A percentile compares a stretch with the other conserved stretches of the same genome.
Evolutionary conservation across 2,329 filamentous ascomycete species (phyloP).

Genomic region (Thermothelomyces thermophilus): DNA sequence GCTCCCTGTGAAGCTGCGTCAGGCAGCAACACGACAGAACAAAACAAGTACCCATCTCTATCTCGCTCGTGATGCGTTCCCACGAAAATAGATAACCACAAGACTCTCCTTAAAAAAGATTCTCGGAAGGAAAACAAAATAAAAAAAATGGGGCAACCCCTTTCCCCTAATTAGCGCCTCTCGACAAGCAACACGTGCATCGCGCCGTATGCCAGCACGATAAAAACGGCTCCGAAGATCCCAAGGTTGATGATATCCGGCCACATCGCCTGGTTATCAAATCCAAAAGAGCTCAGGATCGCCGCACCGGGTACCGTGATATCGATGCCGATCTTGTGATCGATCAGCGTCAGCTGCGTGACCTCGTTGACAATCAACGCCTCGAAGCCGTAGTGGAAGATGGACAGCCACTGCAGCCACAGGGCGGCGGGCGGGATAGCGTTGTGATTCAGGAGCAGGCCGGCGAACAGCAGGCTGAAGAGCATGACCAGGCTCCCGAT

Average conservation of each 20-base stretch:
- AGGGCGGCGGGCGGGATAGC: conserved; percentile 77
- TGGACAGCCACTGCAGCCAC: conserved; percentile 90
- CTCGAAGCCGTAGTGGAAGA: conserved; percentile 98
- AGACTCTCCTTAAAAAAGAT: background rate
- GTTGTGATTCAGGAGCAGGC: conserved; percentile 88
- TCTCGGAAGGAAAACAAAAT: too few relatives aligned
- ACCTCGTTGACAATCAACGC: conserved; percentile 97
- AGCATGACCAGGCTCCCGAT: conserved; percentile 96
- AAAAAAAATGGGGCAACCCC: too few relatives aligned
- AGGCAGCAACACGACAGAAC: too few relatives aligned
- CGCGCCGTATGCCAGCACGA: conserved; percentile 79
- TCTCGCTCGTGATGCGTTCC: too few relatives aligned
- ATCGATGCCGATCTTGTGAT: conserved; percentile 92
- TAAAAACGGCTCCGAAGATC: conserved; percentile 74
- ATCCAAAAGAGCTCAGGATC: conserved; percentile 91
- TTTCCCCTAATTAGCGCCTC: conserved; percentile 53
- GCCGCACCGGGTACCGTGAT: conserved; percentile 93
- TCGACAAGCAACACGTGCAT: conserved; percentile 94
- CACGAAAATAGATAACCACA: background rate
- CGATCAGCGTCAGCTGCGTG: conserved; percentile 77
- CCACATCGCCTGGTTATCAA: conserved; percentile 83
- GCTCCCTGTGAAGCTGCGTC: too few relatives aligned
- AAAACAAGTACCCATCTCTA: background rate
- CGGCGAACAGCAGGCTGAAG: conserved; percentile 91
- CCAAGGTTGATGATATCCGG: conserved; percentile 73